Base-by-base conservation (phyloP, 495 filamentous ascomycete species). In the Tuber borchii region DNA sequence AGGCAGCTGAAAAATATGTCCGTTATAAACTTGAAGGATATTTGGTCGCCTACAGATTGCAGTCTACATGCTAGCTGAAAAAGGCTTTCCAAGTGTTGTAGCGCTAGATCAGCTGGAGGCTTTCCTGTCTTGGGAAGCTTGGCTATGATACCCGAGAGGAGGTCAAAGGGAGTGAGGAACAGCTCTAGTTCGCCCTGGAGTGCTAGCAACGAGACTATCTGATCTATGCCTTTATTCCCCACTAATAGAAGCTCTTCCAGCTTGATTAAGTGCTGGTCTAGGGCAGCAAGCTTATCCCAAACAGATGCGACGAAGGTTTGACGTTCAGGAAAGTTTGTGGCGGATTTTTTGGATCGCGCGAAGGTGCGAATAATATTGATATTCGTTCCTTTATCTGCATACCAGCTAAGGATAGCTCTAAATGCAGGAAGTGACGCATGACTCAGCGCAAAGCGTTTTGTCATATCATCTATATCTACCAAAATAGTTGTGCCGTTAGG, bases 1-100 rank as follows among this genome's bases (percentile, higher is more conserved):
- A 97, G 92, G 82, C 93, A 96, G 40, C 90, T 87, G 71, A 95
- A 91, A 84, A 97, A 96, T 17, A 97, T 84, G 6, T 84, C 84
- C 16, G 88, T 88, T 22, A 94, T 86, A 68, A 87, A 88, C 42
- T 83, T 81, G 79, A 91, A 96, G 31, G 87, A 85, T 12, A 79
- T 83, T 7, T 86, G 85, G 71, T 91, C 87, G 2, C 91, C 91
- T 61, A 88, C 87, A 74, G 92, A 87, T 82, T 97, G 93, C 8
- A 88, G 87, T 48, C 87, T 85, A 79, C 90, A 91, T 2, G 90
- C 87, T 10, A 87, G 84, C 43, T 93, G 89, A 77, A 89, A 96
- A 0, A 99, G 85, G 5, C 90, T 83, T 79, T 97, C 92, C 19
- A 99, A 87, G 83, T 89, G 89, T 80, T 84, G 61, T 82, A 84